These are phyloP conservation scores for Trametes cubensis DNA, from an alignment of 768 basidiomycete genomes.

Conservation along the genomic window DNA sequence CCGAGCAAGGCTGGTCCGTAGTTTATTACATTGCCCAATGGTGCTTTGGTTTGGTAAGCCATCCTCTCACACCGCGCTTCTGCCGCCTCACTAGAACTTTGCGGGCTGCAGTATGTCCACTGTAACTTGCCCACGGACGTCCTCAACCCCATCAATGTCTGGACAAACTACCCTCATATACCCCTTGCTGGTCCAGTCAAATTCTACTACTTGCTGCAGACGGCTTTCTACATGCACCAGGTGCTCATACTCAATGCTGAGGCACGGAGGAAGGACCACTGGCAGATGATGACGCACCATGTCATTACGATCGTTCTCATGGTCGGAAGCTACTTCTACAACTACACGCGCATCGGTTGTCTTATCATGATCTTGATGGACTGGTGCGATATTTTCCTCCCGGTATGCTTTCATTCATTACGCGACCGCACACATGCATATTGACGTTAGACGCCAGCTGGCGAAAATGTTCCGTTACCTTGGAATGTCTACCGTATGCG, in stretches of 20 bases:
- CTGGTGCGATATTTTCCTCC: slow-evolving; percentile 88
- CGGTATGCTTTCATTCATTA: slow-evolving; percentile 89
- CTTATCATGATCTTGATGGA: slow-evolving; percentile 94
- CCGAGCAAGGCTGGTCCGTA: slow-evolving; percentile 92
- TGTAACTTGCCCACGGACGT: slow-evolving; percentile 65
- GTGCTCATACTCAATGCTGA: slow-evolving; percentile 92
- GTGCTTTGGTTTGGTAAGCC: slow-evolving; percentile 64
- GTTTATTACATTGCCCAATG: slow-evolving; percentile 81
- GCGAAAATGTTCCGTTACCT: slow-evolving; percentile 96
- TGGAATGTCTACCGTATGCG: slow-evolving; percentile 61
- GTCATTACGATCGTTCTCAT: slow-evolving; percentile 85
- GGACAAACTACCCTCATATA: slow-evolving; percentile 82
- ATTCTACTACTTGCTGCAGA: slow-evolving; percentile 85
- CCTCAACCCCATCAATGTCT: slow-evolving; percentile 66
- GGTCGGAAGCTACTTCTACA: slow-evolving; percentile 72
- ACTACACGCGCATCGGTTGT: slow-evolving; percentile 88
- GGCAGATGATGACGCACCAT: slow-evolving; percentile 97
- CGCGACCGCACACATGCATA: slow-evolving; percentile 79
- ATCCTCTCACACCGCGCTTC: slow-evolving; percentile 49
- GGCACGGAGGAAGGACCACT: slow-evolving; percentile 87
- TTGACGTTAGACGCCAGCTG: slow-evolving; percentile 47
- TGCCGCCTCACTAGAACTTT: slow-evolving; percentile 20
- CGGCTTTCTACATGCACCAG: slow-evolving; percentile 90
- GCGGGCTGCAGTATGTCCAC: slow-evolving; percentile 74
- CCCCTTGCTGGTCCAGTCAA: slow-evolving; percentile 82